Percentiles rank a stretch among this genome's conserved stretches.
Evolutionary conservation across 2,329 filamentous ascomycete genomes (phyloP).

Genomic region (Thielaviopsis cerberus): DNA sequence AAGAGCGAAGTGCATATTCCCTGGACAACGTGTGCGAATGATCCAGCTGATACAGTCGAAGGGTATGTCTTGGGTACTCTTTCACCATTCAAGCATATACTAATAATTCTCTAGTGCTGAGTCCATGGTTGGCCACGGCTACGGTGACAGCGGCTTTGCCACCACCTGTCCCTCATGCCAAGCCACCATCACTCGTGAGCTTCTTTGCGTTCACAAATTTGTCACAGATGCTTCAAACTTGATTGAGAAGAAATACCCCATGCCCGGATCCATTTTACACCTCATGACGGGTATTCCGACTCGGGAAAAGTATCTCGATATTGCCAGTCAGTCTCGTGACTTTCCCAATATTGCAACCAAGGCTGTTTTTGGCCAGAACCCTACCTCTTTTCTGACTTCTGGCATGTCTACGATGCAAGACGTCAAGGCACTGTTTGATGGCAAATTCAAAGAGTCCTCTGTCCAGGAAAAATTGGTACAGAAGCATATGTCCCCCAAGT

Average conservation of each 20-base stretch:
- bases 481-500: background rate
- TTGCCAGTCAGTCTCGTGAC: conserved; percentile 17
- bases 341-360: conserved; percentile 43
- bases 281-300: conserved; percentile 30
- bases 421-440: background rate
- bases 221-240: conserved; percentile 33
- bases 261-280: conserved; percentile 51
- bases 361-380: conserved; percentile 3
- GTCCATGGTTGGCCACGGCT: conserved; percentile 32
- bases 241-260: conserved; percentile 28
- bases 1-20: conserved; percentile 23
- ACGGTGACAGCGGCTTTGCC: conserved; percentile 38
- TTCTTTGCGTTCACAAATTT: conserved; percentile 44
- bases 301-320: background rate
- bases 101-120: background rate
- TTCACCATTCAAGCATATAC: background rate
- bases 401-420: background rate
- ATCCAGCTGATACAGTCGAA: conserved; percentile 14
- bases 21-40: conserved; percentile 38
- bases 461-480: background rate
- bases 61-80: background rate
- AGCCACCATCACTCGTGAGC: conserved; percentile 33
- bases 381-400: background rate
- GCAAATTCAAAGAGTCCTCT: background rate
- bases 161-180: conserved; percentile 33